Base-by-base conservation (phyloP, 805 yeast genomes). In the Middelhovenomyces tepae region DNA sequence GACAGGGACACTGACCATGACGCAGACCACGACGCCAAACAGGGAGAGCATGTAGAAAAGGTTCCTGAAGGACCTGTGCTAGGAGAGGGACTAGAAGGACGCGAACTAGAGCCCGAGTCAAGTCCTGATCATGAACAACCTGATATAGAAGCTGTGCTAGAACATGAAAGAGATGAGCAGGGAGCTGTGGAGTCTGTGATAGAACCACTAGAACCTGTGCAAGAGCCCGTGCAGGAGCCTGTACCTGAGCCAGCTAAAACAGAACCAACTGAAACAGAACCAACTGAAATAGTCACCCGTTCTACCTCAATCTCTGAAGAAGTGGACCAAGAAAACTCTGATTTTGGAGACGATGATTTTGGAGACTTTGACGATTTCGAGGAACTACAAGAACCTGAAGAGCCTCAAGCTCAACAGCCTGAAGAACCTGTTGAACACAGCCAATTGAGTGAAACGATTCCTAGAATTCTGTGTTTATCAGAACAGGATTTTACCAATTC, bases 301-400 rank as follows among this genome's bases (percentile, higher is more conserved):
- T 7, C 30, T n/a, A 7, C 10, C 24, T 23, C 17, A 19, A 16
- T 8, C 22, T 11, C 14, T 16, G 27, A 7, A 7, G 23, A 23
- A 6, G 23, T 6, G 7, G 9, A 14, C 10, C 19, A n/a, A 11
- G 32, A 10, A 17, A 33, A 22, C 13, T 15, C 11, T 23, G 34
- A 21, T 10, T 37, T 26, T 16, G 44, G 32, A 17, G 32, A 15
- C 9, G 53, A 45, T 29, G 53, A 48, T 18, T 45, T 44, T 35
- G 59, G 48, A 3, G 59, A 56, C 26, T 49, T 48, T 32, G 62
- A 53, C 34, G 62, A 55, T 23, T 57, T 58, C 31, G 62, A 48
- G 16, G 61, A 51, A 19, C 44, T 47, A 29, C 52, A 45, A 13
- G 45, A 40, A 16, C 35, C 35, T 7, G 35, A 32, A 5, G 27